Conservation (phyloP, 2,329 filamentous ascomycete genomes). For the Akanthomyces dipterigenus region DNA sequence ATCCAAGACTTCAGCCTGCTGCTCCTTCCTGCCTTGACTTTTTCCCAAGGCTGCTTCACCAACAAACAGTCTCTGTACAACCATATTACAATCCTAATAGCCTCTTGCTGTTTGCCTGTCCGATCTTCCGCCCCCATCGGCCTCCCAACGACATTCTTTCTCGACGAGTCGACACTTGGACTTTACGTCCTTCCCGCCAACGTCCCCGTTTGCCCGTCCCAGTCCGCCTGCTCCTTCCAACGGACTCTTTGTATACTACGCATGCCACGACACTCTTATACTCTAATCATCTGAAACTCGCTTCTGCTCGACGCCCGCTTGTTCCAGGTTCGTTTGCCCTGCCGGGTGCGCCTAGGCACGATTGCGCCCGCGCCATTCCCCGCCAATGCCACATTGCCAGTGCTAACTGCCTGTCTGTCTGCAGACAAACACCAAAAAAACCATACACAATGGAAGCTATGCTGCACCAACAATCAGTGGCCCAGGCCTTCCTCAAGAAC, state of each 20-base stretch:
- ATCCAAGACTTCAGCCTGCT: neutral
- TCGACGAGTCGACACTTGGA: neutral
- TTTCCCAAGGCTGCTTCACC: conserved; percentile 4
- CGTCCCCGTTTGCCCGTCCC: neutral
- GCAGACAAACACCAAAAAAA: conserved; percentile 21
- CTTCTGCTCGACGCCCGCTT: neutral
- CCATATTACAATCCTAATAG: conserved; percentile 15
- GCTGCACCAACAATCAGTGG: conserved; percentile 53
- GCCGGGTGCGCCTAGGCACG: no score
- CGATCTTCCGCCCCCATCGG: neutral
- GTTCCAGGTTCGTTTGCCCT: conserved; percentile 2
- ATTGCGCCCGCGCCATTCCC: neutral
- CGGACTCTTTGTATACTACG: conserved; percentile 12
- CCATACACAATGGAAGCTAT: conserved; percentile 56
- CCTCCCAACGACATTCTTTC: conserved; percentile 4
- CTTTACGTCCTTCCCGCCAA: neutral
- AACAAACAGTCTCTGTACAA: conserved; percentile 25
- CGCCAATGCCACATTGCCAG: neutral
- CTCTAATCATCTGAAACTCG: conserved; percentile 5
- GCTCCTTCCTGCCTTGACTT: conserved; percentile 14
- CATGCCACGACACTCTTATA: conserved; percentile 12
- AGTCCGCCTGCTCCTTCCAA: neutral
- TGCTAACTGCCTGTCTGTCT: conserved; percentile 21
- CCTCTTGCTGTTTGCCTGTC: conserved; percentile 15
- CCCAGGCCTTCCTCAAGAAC: conserved; percentile 83